phyloP scores from a whole-genome alignment of 2,329 filamentous ascomycete genomes.

The Nakataea oryzae region DNA sequence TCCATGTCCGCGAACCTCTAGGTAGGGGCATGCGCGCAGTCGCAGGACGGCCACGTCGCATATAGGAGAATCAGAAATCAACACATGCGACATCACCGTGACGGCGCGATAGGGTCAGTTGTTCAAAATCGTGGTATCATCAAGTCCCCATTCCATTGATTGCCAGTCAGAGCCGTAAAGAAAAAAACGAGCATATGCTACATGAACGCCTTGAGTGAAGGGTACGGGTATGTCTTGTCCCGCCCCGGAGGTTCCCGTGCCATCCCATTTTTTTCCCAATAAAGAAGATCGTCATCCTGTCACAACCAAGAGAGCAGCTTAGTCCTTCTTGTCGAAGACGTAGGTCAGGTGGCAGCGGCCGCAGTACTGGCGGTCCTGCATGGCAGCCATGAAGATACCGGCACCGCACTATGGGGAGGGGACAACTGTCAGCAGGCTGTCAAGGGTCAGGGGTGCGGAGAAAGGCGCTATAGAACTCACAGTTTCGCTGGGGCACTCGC shows the following conservation, averaged over 20 bases:
- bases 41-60: neutral
- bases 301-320: conserved; percentile 16
- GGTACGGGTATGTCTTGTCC: conserved; percentile 16
- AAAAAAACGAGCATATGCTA: conserved; percentile 17
- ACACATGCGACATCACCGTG: neutral
- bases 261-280: conserved; percentile 10
- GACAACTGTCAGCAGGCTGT: neutral
- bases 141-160: conserved; percentile 4
- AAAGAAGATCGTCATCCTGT: conserved; percentile 1
- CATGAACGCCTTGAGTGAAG: conserved; percentile 20
- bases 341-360: conserved; percentile 64
- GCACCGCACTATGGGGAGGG: conserved; percentile 73
- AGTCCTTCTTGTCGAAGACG: conserved; percentile 57
- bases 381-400: conserved; percentile 99
- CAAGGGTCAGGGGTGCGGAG: neutral
- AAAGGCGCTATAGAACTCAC: conserved; percentile 37
- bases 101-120: neutral
- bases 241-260: conserved; percentile 8
- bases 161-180: conserved; percentile 3
- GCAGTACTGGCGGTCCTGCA: conserved; percentile 99
- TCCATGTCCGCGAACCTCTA: neutral
- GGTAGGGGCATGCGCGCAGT: neutral
- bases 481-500: conserved; percentile 90
- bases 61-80: neutral
- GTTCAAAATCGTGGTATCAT: neutral